Base-by-base conservation (phyloP, 2,329 filamentous ascomycete genomes). In the Exophiala lecanii-corni region DNA sequence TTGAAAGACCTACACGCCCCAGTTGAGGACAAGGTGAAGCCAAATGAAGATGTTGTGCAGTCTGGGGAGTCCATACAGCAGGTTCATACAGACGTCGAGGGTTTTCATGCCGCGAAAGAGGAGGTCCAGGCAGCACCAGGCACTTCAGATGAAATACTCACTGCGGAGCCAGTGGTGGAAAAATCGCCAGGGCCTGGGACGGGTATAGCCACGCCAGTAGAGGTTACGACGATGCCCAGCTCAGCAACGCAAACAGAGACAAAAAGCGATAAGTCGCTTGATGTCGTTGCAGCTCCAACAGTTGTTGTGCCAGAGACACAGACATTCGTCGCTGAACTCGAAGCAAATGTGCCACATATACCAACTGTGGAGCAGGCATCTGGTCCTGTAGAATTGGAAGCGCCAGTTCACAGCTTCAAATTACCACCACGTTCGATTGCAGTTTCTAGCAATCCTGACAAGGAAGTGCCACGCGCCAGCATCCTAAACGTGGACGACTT, bases 251-350 rank as follows among this genome's bases (percentile, higher is more conserved):
- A 20, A 15, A 10, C 31, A 23, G 39, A 28, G 23, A 32, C 28
- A 9, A 26, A 26, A 12, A 12, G 7, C 6, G 23, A 26, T 7
- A 6, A 6, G 12, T 7, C 7, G 6, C 23, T 26, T 26, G 23
- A 12, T 7, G 15, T 23, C 4, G 13, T 7, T 10, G 17, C 30
- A 20, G 16, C 17, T n/a, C 15, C 16, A 13, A 28, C 15, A 18
- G 9, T 6, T 5, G 23, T 15, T 12, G 5, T 4, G 9, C 16
- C 13, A 13, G 26, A 18, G 23, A n/a, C 13, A 20, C 13, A 50
- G 17, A 26, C 36, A 20, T 50, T 48, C 31, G 37, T 53, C 21
- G 54, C 52, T 13, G 54, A 56, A 42, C 38, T 56, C 25, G 54
- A 55, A 40, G 54, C 48, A 13, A 17, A 16, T n/a, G 44, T 47